These are phyloP conservation scores for Malus hybrid DNA, from an alignment of 331 rosid genomes.

Conservation along the genomic window DNA sequence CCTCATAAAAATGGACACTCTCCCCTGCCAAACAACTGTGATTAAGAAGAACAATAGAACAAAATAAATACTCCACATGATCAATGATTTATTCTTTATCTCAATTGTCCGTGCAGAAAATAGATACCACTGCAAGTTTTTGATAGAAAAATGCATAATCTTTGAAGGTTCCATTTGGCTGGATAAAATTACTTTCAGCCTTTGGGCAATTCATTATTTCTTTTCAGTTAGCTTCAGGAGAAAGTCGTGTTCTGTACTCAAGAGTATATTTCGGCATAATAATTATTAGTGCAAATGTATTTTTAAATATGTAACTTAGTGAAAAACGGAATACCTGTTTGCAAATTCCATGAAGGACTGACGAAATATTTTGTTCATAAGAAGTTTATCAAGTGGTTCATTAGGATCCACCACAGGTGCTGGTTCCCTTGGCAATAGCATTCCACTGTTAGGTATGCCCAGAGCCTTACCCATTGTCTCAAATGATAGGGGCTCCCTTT, in stretches of 20 bases:
- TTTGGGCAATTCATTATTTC: no score
- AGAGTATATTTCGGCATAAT: background rate
- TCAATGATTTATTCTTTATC: background rate
- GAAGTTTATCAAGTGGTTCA: conserved; percentile 86
- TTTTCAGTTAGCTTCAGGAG: background rate
- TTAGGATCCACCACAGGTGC: conserved; percentile 48
- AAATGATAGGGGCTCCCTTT: conserved; percentile 55
- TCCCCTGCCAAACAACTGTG: conserved; percentile 99
- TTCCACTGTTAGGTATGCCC: conserved; percentile 90
- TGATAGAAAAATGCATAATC: background rate
- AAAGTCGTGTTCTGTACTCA: background rate
- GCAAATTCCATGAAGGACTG: conserved; percentile 94
- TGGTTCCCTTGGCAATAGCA: conserved; percentile 48
- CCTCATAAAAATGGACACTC: conserved; percentile 84
- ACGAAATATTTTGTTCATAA: conserved; percentile 70
- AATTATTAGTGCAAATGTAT: background rate
- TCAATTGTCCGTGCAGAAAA: background rate
- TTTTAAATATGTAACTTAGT: conserved; percentile 1
- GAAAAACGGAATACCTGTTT: conserved; percentile 52
- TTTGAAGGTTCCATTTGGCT: background rate
- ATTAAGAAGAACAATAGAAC: conserved; percentile 14
- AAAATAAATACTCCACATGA: conserved; percentile 5
- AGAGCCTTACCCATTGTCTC: conserved; percentile 91
- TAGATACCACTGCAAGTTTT: background rate
- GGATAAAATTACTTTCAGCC: background rate